A percentile compares a stretch with the other conserved stretches of the same genome.
These are phyloP conservation scores for Calocybe cyanea DNA, from an alignment of 768 basidiomycete genomes.

Conservation along the genomic window DNA sequence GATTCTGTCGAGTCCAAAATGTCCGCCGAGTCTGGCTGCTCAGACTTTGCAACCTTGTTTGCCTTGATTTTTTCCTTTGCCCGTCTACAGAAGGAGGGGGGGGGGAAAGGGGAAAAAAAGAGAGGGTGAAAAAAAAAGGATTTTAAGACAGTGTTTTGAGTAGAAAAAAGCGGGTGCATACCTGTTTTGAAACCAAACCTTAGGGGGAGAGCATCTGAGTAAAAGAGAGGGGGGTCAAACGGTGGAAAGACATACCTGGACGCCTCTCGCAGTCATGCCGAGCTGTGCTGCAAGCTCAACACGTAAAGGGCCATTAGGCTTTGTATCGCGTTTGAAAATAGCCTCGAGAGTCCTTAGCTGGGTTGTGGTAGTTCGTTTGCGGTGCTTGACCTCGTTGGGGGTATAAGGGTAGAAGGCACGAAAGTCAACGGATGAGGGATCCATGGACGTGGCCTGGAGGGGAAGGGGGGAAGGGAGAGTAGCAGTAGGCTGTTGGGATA, in stretches of 20 bases:
- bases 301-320: constrained; percentile 80
- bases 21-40: constrained; percentile 19
- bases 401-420: constrained; percentile 85
- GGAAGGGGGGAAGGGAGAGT: constrained; percentile 14
- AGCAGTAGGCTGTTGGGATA: constrained; percentile 16
- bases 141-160: no score
- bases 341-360: constrained; percentile 90
- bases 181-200: constrained; percentile 95
- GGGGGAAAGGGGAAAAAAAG: no score
- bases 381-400: constrained; percentile 91
- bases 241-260: constrained; percentile 63
- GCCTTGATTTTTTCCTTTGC: constrained; percentile 79
- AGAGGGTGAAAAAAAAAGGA: no score
- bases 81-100: constrained; percentile 43
- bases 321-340: constrained; percentile 84
- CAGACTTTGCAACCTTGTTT: constrained; percentile 42
- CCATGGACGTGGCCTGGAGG: constrained; percentile 41
- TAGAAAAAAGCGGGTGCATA: no score
- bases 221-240: background rate
- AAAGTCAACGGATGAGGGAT: constrained; percentile 72
- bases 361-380: constrained; percentile 81
- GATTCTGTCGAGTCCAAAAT: constrained; percentile 23
- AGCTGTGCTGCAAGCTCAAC: constrained; percentile 79
- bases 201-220: constrained; percentile 19
- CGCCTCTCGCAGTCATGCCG: constrained; percentile 90